Percentiles rank a stretch among this genome's conserved stretches.
Evolutionary conservation across 2,329 filamentous ascomycete species (phyloP).

Genomic region (Alternaria triticina): DNA sequence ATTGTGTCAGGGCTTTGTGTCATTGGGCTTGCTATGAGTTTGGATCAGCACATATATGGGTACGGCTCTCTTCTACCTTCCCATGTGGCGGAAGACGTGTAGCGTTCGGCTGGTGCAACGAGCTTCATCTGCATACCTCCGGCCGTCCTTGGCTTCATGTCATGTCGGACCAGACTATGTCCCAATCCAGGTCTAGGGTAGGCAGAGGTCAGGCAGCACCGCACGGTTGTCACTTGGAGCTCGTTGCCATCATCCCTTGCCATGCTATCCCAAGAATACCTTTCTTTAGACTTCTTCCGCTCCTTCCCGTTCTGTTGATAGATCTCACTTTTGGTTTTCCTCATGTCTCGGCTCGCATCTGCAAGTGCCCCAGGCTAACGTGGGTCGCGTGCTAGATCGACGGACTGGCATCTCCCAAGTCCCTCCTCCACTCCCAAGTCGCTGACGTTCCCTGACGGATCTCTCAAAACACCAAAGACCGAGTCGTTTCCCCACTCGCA

Average conservation of each 20-base stretch:
- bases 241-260: conserved; percentile 29
- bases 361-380: conserved; percentile 44
- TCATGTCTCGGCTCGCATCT: conserved; percentile 14
- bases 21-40: conserved; percentile 49
- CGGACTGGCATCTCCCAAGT: conserved; percentile 59
- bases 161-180: conserved; percentile 5
- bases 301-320: conserved; percentile 8
- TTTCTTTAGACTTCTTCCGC: conserved; percentile 6
- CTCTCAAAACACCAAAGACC: conserved; percentile 55
- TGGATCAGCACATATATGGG: conserved; percentile 52
- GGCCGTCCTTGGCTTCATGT: conserved; percentile 19
- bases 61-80: conserved; percentile 37
- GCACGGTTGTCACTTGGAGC: conserved; percentile 40
- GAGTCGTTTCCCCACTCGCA: conserved; percentile 50
- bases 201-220: conserved; percentile 47
- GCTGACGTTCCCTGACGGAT: conserved; percentile 47
- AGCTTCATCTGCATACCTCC: conserved; percentile 14
- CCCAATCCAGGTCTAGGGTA: conserved; percentile 31
- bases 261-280: conserved; percentile 7
- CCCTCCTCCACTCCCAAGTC: conserved; percentile 57
- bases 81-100: conserved; percentile 12
- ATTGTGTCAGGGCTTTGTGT: conserved; percentile 22
- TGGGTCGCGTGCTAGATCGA: conserved; percentile 46
- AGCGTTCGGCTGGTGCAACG: conserved; percentile 15
- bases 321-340: conserved; percentile 12